Evolutionary conservation across 306 rosid genomes (phyloP), one percentile per base, ranked within the genome.

Genomic region (Trichosanthes cucumerina): DNA sequence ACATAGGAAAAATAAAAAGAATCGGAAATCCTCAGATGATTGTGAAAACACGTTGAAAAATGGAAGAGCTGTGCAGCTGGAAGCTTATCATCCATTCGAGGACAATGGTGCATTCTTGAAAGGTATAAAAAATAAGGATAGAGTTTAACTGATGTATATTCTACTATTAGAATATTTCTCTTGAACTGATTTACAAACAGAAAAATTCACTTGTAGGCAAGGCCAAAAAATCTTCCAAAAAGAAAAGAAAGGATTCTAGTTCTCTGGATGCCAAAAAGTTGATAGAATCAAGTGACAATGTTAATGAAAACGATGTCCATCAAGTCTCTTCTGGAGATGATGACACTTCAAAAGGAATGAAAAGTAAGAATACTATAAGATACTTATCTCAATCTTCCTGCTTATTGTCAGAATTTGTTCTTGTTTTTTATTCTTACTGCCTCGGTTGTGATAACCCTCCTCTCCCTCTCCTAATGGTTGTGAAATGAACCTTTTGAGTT

Each of bases 61-160:
- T 75, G 83, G 41, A 79, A 83, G 62, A 56, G 44, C 76, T 75
- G 76, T 70, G 39, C 80, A 8, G 7, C 85, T 52, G 79, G 87
- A 87, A 53, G 80, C 81, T 76, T 78, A 59, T 84, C 79, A 76
- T 72, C 75, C 86, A 83, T 81, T 85, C 73, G 72, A 86, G 21
- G 86, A 81, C 28, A 86, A 86, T 59, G 90, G 81, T 57, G 90
- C 82, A 75, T 14, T 81, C 88, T 86, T 86, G 15, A 87, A 83
- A 79, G 93, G 91, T 78, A 85, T 84, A 79, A 78, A 75, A 89
- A 80, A 91, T 92, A 90, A 80, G 82, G 77, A 47, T 57, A 7
- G 44, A 72, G 23, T 59, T 64, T 77, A n/a, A 33, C 23, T 34
- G 33, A 31, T 16, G 33, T 77, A 75, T 76, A 28, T 74, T 81